Evolutionary conservation across 768 basidiomycete species (phyloP).

Genomic region (Termitomyces sp.): DNA sequence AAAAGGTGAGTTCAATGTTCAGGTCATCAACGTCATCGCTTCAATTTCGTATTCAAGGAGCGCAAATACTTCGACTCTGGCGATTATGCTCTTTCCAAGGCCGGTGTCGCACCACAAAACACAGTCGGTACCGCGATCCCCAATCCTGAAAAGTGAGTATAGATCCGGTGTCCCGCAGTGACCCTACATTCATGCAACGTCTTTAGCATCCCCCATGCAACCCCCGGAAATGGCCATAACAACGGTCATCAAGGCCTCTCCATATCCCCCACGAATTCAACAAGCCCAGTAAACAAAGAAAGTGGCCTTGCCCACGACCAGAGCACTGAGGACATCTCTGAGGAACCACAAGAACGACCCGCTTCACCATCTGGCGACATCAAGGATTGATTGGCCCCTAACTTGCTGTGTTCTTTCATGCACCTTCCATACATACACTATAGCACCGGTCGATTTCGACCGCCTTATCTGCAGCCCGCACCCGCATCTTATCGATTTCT

Average conservation of each 20-base stretch:
- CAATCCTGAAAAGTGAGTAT: constrained; percentile 89
- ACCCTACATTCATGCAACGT: constrained; percentile 14
- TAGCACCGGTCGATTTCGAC: constrained; percentile 12
- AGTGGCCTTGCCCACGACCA: constrained; percentile 43
- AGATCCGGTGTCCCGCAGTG: constrained; percentile 1
- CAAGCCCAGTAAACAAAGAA: constrained; percentile 65
- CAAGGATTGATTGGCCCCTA: constrained; percentile 13
- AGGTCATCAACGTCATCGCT: constrained; percentile 11
- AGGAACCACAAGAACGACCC: constrained; percentile 15
- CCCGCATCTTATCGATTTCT: constrained; percentile 20
- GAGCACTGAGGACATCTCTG: constrained; percentile 26
- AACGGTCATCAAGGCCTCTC: constrained; percentile 58
- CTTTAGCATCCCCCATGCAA: constrained; percentile 87
- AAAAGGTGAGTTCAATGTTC: constrained; percentile 60
- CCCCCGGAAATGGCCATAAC: constrained; percentile 46
- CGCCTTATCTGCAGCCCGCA: constrained; percentile 15
- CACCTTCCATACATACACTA: constrained; percentile 17
- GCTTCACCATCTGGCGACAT: constrained; percentile 4
- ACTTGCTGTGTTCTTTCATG: constrained; percentile 6
- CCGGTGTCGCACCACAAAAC: constrained; percentile 84
- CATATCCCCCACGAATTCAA: constrained; percentile 70
- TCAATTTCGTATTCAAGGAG: constrained; percentile 52
- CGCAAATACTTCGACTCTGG: constrained; percentile 99
- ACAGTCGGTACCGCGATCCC: constrained; percentile 95
- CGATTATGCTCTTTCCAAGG: constrained; percentile 96